phyloP scores from a whole-genome alignment of 108 stramenopile genomes.

The Fistulifera solaris region DNA sequence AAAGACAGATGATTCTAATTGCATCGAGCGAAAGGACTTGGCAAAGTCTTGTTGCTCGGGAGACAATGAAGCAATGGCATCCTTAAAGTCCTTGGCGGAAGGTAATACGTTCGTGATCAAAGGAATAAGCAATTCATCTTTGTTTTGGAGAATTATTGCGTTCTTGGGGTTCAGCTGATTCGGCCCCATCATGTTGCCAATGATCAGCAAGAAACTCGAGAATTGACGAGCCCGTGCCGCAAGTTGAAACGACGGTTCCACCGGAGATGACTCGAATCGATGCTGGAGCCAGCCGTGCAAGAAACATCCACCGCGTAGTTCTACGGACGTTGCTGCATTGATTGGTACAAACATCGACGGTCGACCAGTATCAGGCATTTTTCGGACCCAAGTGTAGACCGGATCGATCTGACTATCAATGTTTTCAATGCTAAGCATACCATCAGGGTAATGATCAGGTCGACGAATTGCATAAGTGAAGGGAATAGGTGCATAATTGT shows the following conservation, averaged over 20 bases:
- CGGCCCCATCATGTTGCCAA: slow-evolving; percentile 61
- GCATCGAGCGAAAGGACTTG: slow-evolving; percentile 67
- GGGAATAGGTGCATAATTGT: slow-evolving; percentile 34
- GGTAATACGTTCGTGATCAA: slow-evolving; percentile 68
- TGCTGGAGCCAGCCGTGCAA: slow-evolving; percentile 66
- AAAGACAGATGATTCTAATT: slow-evolving; percentile 74
- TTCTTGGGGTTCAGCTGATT: slow-evolving; percentile 62
- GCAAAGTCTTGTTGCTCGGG: slow-evolving; percentile 83
- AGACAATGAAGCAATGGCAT: slow-evolving; percentile 71
- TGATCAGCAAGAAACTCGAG: slow-evolving; percentile 57
- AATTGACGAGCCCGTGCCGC: slow-evolving; percentile 69
- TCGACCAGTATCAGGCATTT: slow-evolving; percentile 3
- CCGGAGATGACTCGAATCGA: slow-evolving; percentile 14
- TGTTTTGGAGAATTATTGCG: slow-evolving; percentile 80
- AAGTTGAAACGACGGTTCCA: slow-evolving; percentile 15
- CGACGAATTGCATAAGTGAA: slow-evolving; percentile 65
- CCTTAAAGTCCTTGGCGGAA: slow-evolving; percentile 79
- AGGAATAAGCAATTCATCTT: slow-evolving; percentile 81
- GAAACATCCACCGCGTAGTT: slow-evolving; percentile 43
- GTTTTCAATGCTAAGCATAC: slow-evolving; percentile 28
- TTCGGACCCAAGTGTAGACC: slow-evolving; percentile 33
- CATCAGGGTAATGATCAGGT: slow-evolving; percentile 54
- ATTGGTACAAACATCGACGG: slow-evolving; percentile 34
- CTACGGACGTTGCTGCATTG: slow-evolving; percentile 34
- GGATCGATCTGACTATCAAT: slow-evolving; percentile 8